Base-by-base conservation (phyloP, 2,329 filamentous ascomycete genomes). In the Escovopsis weberi region DNA sequence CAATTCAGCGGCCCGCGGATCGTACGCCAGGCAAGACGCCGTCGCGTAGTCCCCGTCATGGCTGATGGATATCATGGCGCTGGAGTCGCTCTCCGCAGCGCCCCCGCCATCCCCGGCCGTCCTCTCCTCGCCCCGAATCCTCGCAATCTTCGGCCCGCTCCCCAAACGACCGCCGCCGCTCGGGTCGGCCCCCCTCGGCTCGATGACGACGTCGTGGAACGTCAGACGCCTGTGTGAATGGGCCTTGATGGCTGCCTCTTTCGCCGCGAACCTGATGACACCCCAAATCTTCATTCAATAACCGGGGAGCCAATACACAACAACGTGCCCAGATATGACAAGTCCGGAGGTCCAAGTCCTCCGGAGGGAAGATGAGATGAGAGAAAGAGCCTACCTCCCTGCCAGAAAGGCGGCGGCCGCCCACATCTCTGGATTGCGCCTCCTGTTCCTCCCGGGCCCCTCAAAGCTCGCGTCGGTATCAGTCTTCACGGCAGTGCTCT, bases 41-140 rank as follows among this genome's bases (percentile, higher is more conserved):
- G 73, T 79, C 9, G 86, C 86, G 61, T 87, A 94, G 7, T 85
- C 80, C 2, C 75, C 80, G 59, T 95, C 88, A 58, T 95, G 88
- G 53, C 82, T 91, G 52, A 95, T 93, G 46, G 82, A 89, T 37
- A 94, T 57, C 53, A 75, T 68, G 12, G 79, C 85, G 40, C 76
- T 66, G 49, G 77, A 72, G 45, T 67, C 57, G 35, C 46, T 52
- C n/a, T 50, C 56, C 12, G 44, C 52, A 11, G 28, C 28, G 8
- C 11, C 28, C 23, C 6, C 23, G 23, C 23, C 23, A 23, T 23
- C 23, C 3, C 23, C 23, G 23, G 23, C 23, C 8, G 28, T 3
- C 28, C 28, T 11, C 2, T 45, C 51, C 26, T 49, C 48, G 7
- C 54, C 56, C 46, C 50, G 57, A 44, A 72, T 62, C 40, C 69